phyloP scores from a whole-genome alignment of 1,284 basidiomycete species.

The Trametes polyzona region DNA sequence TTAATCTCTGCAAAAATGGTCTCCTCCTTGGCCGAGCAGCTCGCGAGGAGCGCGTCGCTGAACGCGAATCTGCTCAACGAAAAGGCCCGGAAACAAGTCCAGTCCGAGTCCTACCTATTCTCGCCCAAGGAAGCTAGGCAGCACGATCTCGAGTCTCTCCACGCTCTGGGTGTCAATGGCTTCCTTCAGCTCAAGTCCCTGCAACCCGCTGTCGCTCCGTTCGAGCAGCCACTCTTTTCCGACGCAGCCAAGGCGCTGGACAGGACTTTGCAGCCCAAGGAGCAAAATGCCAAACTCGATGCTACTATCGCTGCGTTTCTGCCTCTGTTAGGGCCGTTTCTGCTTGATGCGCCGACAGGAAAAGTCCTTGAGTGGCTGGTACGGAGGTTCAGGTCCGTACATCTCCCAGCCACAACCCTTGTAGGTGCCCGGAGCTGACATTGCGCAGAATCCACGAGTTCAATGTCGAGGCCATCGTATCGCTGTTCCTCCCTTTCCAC shows the following conservation, averaged over 20 bases:
- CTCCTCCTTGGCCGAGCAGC: conserved; percentile 83
- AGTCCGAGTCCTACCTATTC: conserved; percentile 86
- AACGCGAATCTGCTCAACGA: conserved; percentile 62
- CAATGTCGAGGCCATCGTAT: conserved; percentile 81
- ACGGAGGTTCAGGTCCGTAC: conserved; percentile 81
- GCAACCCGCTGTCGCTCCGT: conserved; percentile 64
- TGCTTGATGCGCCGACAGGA: conserved; percentile 82
- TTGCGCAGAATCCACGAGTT: conserved; percentile 87
- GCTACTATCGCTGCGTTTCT: conserved; percentile 67
- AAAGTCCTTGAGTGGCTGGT: conserved; percentile 98
- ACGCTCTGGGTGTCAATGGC: conserved; percentile 83
- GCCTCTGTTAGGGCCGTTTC: conserved; percentile 74
- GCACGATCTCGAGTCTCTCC: conserved; percentile 87
- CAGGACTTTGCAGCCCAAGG: conserved; percentile 76
- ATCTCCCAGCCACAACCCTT: neutral
- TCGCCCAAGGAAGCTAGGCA: conserved; percentile 77
- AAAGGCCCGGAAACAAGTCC: conserved; percentile 63
- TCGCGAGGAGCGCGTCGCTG: conserved; percentile 81
- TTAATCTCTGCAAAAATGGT: conserved; percentile 43
- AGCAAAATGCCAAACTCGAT: conserved; percentile 69
- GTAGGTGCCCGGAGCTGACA: neutral
- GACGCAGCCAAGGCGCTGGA: conserved; percentile 79
- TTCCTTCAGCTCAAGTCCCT: conserved; percentile 77
- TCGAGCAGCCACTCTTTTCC: conserved; percentile 83
- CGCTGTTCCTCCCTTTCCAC: conserved; percentile 93